Base-by-base conservation (phyloP, 2,329 filamentous ascomycete genomes). In the Myriosclerotinia scirpicola region DNA sequence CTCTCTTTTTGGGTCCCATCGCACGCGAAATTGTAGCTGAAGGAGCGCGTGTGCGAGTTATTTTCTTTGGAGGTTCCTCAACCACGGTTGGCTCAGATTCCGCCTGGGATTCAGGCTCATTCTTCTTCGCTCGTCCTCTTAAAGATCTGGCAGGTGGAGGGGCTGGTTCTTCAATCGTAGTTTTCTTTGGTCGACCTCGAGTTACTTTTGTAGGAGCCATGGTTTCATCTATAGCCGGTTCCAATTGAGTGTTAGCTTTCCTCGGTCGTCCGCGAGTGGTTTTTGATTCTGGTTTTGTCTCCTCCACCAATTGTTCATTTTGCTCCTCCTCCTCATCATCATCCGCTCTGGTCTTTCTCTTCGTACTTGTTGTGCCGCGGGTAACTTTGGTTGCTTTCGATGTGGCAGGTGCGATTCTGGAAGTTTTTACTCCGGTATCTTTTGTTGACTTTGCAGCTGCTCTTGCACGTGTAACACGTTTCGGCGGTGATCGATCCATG, bases 401-500 rank as follows among this genome's bases (percentile, higher is more conserved):
- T 17, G 82, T 79, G 66, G 83, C 79, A 71, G 83, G 83, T 68
- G 82, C 77, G 69, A 82, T 79, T 68, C 78, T 83, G 67, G 81
- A 79, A 2, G 79, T 78, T 71, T 81, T 81, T 46, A 76, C 72
- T 53, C 76, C 74, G 36, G 78, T 73, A 67, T 81, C 78, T 64
- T 71, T 74, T 44, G 66, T 73, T 30, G 73, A 75, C 70, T 78
- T 80, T 48, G 79, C 79, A 58, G 80, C 80, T 67, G 79, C 80
- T 71, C 80, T 74, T 54, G 81, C 80, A 71, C 85, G 82, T 69
- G 85, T 87, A 73, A 87, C 81, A 70, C 85, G 83, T 77, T 86
- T 86, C 46, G 85, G 85, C 62, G 85, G 84, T 67, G 83, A 86
- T 70, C 79, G 76, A 63, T 78, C 77, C 84, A 87, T 86, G 70